A percentile compares a stretch with the other conserved stretches of the same genome.
Evolutionary conservation across 164 flowering plant genomes (phyloP).

Genomic region (Aristolochia contorta): DNA sequence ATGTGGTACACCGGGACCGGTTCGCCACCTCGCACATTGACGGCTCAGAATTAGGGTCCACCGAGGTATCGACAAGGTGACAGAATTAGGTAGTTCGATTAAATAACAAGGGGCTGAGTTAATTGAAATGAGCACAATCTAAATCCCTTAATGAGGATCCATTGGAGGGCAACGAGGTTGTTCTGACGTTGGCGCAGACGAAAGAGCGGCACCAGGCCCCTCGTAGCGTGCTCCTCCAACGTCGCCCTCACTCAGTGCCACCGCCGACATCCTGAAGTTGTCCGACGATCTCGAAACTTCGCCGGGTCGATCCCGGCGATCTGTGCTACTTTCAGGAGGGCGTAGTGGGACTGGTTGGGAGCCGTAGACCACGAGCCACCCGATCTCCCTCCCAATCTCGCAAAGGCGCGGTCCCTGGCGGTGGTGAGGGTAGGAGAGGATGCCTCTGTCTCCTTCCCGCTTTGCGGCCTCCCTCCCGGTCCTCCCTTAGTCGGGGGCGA

Average conservation of each 20-base stretch:
- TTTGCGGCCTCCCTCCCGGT: too few relatives aligned
- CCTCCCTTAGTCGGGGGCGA: too few relatives aligned
- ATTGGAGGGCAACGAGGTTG: conserved; percentile 40
- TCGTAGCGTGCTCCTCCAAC: conserved; percentile 14
- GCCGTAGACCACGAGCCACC: conserved; percentile 17
- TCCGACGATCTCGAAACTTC: too few relatives aligned
- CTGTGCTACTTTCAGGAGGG: conserved; percentile 42
- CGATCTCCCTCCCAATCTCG: conserved; percentile 23
- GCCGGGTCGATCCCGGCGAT: too few relatives aligned
- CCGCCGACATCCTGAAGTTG: too few relatives aligned
- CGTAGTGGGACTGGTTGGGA: conserved; percentile 57
- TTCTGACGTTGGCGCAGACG: conserved; percentile 42
- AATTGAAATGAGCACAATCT: too few relatives aligned
- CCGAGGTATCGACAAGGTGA: too few relatives aligned
- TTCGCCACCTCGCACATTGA: conserved; percentile 24
- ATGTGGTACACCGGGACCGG: too few relatives aligned
- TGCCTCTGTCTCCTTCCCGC: too few relatives aligned
- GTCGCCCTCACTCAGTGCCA: conserved; percentile 12
- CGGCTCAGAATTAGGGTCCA: conserved; percentile 32
- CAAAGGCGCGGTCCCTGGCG: conserved; percentile 34
- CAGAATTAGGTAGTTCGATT: too few relatives aligned
- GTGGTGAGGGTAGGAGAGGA: conserved; percentile 41
- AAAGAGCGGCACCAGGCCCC: conserved; percentile 31
- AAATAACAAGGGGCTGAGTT: too few relatives aligned
- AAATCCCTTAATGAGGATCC: too few relatives aligned